Percentiles rank a stretch among this genome's conserved stretches.
Conservation (phyloP, 2,329 filamentous ascomycete species). For the Hymenoscyphus occultus region DNA sequence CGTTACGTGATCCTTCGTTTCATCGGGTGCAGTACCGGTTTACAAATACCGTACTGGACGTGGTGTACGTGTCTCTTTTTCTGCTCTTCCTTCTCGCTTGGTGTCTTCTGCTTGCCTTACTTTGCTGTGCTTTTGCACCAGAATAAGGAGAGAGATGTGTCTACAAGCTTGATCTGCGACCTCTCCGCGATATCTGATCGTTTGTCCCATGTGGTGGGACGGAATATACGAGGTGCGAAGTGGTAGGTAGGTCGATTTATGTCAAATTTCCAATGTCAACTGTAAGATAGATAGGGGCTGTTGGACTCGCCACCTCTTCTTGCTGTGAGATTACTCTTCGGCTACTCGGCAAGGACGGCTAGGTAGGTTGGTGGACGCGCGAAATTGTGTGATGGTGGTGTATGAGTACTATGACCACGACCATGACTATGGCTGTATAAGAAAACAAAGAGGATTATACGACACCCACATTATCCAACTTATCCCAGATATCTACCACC, state of each 20-base stretch:
- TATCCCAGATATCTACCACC: no score
- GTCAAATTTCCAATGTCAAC: no score
- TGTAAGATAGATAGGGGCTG: no score
- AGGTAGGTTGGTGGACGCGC: no score
- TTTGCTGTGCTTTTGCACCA: not conserved
- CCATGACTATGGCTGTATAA: no score
- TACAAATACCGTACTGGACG: not conserved
- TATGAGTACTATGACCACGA: no score
- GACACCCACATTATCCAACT: no score
- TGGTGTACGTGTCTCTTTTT: not conserved
- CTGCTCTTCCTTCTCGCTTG: not conserved
- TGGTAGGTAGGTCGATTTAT: not conserved
- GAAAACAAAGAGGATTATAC: no score
- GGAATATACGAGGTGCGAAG: not conserved
- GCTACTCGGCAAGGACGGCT: no score
- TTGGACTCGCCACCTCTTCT: no score
- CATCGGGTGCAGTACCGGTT: not conserved
- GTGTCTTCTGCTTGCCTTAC: not conserved
- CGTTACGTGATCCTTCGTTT: slow-evolving; percentile 3
- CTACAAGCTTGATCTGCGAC: not conserved
- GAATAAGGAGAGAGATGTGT: not conserved
- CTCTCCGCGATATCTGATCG: not conserved
- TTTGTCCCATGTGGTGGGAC: not conserved
- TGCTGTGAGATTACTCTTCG: no score
- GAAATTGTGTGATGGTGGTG: no score